Conservation (phyloP, 495 filamentous ascomycete species). For the Trichocladium antarcticum region DNA sequence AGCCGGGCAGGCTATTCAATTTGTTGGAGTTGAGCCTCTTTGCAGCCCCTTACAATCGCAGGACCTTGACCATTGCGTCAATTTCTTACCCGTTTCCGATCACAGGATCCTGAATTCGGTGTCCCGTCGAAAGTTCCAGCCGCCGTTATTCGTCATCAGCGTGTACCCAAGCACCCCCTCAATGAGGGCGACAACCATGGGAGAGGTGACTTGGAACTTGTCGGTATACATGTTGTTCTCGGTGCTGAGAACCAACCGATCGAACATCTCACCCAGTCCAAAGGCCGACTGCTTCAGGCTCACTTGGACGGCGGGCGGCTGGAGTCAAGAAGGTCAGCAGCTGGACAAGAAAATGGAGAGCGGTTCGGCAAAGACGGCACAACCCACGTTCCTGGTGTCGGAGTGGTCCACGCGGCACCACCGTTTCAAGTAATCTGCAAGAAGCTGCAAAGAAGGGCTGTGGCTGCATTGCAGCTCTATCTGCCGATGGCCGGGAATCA, state of each 20-base stretch:
- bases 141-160: constrained; percentile 13
- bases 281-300: constrained; percentile 29
- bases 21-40: background rate
- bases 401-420: constrained; percentile 31
- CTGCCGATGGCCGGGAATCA: constrained; percentile 7
- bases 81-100: background rate
- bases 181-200: constrained; percentile 29
- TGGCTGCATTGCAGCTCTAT: constrained; percentile 33
- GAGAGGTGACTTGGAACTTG: constrained; percentile 22
- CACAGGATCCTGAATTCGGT: constrained; percentile 15
- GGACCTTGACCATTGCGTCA: background rate
- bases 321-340: background rate
- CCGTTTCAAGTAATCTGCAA: constrained; percentile 29
- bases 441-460: constrained; percentile 28
- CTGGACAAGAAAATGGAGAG: no score
- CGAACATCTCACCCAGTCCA: constrained; percentile 28
- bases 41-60: background rate
- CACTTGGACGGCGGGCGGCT: constrained; percentile 30
- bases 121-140: constrained; percentile 18
- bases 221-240: constrained; percentile 18
- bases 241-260: constrained; percentile 25
- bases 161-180: constrained; percentile 33
- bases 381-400: constrained; percentile 20
- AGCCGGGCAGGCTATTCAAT: constrained; percentile 32
- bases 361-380: background rate